Evolutionary conservation across 768 basidiomycete species (phyloP).

Genomic region (Agrocybe praecox): DNA sequence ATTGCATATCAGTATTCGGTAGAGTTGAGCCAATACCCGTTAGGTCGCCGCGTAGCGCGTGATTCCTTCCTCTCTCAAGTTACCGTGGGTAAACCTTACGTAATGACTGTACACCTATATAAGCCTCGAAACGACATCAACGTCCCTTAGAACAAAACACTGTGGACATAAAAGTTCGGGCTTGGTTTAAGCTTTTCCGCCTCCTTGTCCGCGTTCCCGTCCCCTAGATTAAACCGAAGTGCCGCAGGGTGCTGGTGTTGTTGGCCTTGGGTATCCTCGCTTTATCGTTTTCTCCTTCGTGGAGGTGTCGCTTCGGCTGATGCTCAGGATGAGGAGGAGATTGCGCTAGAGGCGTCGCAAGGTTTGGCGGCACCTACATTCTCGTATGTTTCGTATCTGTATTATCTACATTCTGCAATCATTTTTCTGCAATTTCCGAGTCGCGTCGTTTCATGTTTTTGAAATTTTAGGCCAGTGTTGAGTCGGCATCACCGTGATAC

Average conservation of each 20-base stretch:
- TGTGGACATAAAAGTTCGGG: conserved; percentile 95
- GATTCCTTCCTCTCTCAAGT: conserved; percentile 21
- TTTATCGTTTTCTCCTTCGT: conserved; percentile 44
- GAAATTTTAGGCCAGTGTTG: too few species aligned
- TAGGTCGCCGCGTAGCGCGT: conserved; percentile 13
- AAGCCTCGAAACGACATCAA: conserved; percentile 9
- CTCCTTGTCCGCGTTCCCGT: conserved; percentile 96
- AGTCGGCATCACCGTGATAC: too few species aligned
- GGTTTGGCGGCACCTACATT: conserved; percentile 37
- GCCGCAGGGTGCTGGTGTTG: conserved; percentile 33
- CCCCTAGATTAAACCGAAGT: conserved; percentile 65
- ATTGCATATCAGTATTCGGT: conserved; percentile 1
- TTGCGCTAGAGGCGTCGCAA: conserved; percentile 27
- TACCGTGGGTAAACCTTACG: conserved; percentile 45
- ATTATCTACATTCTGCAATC: neutral
- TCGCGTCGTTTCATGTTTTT: neutral
- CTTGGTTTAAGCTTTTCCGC: conserved; percentile 77
- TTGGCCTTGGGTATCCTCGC: conserved; percentile 35
- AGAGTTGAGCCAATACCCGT: neutral
- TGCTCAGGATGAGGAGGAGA: conserved; percentile 61
- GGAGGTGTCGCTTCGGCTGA: conserved; percentile 76
- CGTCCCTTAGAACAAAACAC: conserved; percentile 61
- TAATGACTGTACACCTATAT: conserved; percentile 37
- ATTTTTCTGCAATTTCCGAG: neutral
- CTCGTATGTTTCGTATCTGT: conserved; percentile 4